Conservation (phyloP, 2,329 filamentous ascomycete genomes). For the Karstenula rhodostoma region DNA sequence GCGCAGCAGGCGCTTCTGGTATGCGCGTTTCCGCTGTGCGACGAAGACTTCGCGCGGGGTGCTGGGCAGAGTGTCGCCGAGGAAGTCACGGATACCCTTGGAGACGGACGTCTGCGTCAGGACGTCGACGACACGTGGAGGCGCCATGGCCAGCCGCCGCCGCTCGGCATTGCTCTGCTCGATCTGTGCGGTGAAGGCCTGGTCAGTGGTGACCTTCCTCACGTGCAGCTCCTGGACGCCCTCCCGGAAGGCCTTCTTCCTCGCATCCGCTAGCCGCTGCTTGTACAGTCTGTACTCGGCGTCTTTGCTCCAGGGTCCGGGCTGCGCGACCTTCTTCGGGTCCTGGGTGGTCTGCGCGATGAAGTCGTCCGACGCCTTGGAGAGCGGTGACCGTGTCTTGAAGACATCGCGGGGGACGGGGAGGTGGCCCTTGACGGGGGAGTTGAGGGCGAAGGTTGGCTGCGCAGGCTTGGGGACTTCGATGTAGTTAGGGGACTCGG, state of each 20-base stretch:
- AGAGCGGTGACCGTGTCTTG: conserved; percentile 44
- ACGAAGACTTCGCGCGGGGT: conserved; percentile 32
- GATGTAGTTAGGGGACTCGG: conserved; percentile 89
- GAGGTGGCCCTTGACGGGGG: conserved; percentile 75
- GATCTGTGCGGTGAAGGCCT: conserved; percentile 28
- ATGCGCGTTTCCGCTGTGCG: conserved; percentile 42
- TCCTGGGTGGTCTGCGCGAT: conserved; percentile 66
- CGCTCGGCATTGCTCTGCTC: conserved; percentile 55
- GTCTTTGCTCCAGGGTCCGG: conserved; percentile 46
- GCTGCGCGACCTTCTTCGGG: conserved; percentile 55
- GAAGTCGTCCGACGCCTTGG: conserved; percentile 69
- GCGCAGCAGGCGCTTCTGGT: conserved; percentile 54
- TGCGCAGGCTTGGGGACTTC: conserved; percentile 81
- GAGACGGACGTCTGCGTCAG: conserved; percentile 40
- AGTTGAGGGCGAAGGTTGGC: conserved; percentile 62
- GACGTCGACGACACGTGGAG: conserved; percentile 70
- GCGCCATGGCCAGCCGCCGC: conserved; percentile 64
- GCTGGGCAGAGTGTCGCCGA: conserved; percentile 42
- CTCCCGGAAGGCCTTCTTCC: conserved; percentile 75
- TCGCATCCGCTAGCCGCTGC: conserved; percentile 72
- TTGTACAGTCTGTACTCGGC: conserved; percentile 70
- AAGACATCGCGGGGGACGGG: conserved; percentile 87
- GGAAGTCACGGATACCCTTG: conserved; percentile 44
- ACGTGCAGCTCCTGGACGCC: conserved; percentile 74
- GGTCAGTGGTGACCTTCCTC: conserved; percentile 41